Evolutionary conservation across 2,329 filamentous ascomycete genomes (phyloP).

Genomic region (Trichoderma sp.): DNA sequence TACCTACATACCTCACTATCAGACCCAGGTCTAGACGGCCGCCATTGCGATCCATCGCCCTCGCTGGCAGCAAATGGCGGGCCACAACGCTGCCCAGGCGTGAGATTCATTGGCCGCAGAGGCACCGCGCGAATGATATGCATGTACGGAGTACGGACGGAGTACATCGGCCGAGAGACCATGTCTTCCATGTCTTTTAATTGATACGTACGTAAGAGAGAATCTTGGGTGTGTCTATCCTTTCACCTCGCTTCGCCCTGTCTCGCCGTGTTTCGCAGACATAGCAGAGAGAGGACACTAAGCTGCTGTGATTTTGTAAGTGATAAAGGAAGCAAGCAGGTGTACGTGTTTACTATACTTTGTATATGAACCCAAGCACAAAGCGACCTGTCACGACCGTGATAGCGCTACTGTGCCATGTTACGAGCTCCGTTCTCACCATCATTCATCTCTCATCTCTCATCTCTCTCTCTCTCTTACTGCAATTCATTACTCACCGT

Average conservation of each 20-base stretch:
- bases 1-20: background rate
- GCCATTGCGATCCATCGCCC: conserved; percentile 11
- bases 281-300: too few species aligned
- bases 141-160: background rate
- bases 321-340: background rate
- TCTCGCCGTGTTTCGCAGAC: background rate
- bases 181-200: background rate
- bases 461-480: background rate
- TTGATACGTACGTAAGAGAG: background rate
- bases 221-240: background rate
- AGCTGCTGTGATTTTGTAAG: background rate
- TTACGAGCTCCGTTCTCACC: background rate
- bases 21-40: conserved; percentile 1
- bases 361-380: background rate
- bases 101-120: conserved; percentile 17
- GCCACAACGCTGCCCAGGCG: conserved; percentile 9
- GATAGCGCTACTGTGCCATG: background rate
- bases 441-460: too few species aligned
- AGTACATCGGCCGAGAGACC: background rate
- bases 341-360: background rate
- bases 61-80: conserved; percentile 11
- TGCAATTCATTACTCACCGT: background rate
- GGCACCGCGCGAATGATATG: conserved; percentile 4
- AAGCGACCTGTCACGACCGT: background rate
- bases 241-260: background rate